These are phyloP conservation scores for Catharanthus roseus DNA, from an alignment of 257 asterid genomes.

Conservation along the genomic window DNA sequence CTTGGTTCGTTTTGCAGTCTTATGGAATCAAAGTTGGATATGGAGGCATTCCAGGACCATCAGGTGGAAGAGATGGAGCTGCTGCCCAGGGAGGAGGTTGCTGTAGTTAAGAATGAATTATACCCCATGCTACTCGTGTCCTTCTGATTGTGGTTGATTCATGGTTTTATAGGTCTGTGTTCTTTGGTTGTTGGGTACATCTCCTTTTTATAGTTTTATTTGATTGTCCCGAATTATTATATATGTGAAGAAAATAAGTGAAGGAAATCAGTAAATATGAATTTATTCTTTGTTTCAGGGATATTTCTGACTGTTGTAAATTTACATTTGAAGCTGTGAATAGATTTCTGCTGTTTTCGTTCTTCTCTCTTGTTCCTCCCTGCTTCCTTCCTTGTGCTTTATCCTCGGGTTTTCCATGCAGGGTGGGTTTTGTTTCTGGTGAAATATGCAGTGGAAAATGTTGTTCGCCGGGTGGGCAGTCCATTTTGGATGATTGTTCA, in stretches of 20 bases:
- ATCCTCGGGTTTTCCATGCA: no score
- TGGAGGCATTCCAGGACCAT: slow-evolving; percentile 70
- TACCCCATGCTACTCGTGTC: neutral
- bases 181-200: neutral
- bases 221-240: slow-evolving; percentile 9
- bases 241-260: slow-evolving; percentile 10
- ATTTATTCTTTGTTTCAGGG: neutral
- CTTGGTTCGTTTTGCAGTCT: slow-evolving; percentile 46
- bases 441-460: no score
- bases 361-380: neutral
- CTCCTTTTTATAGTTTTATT: neutral
- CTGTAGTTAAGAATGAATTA: slow-evolving; percentile 52
- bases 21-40: slow-evolving; percentile 88
- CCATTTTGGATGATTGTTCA: no score
- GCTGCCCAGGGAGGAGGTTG: slow-evolving; percentile 83
- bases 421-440: no score
- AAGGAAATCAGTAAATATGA: slow-evolving; percentile 9
- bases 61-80: slow-evolving; percentile 71
- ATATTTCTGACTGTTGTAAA: neutral
- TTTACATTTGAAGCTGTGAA: slow-evolving; percentile 13
- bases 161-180: slow-evolving; percentile 5
- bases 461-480: no score
- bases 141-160: slow-evolving; percentile 10
- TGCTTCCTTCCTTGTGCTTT: neutral
- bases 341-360: slow-evolving; percentile 2